Conservation (phyloP, 2,329 filamentous ascomycete species). For the Leptosphaerulina australis region DNA sequence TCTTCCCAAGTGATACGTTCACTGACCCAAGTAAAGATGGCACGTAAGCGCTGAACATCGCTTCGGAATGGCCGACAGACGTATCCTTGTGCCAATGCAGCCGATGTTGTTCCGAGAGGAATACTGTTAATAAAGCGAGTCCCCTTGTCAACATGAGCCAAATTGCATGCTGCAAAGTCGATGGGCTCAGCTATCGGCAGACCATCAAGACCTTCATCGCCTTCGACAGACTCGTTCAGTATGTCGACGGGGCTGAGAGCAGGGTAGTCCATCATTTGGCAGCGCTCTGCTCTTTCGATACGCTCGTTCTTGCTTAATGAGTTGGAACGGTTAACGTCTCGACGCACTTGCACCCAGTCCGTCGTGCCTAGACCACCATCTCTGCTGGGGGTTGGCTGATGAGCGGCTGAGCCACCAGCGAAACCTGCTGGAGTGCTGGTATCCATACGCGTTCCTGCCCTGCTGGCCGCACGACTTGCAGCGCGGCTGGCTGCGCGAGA, state of each 20-base stretch:
- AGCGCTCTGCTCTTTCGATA: slow-evolving; percentile 82
- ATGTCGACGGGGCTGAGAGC: slow-evolving; percentile 90
- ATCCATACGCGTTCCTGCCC: slow-evolving; percentile 40
- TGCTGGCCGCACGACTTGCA: slow-evolving; percentile 49
- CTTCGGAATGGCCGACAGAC: slow-evolving; percentile 93
- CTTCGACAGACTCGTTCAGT: slow-evolving; percentile 81
- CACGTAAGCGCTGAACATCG: slow-evolving; percentile 88
- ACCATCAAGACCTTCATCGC: slow-evolving; percentile 87
- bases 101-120: slow-evolving; percentile 79
- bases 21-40: slow-evolving; percentile 97
- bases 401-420: slow-evolving; percentile 53
- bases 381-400: slow-evolving; percentile 56
- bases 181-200: slow-evolving; percentile 80
- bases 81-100: slow-evolving; percentile 84
- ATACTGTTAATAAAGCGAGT: slow-evolving; percentile 86
- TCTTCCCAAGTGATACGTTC: slow-evolving; percentile 97
- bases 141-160: slow-evolving; percentile 92
- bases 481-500: slow-evolving; percentile 49
- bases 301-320: slow-evolving; percentile 88
- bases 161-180: slow-evolving; percentile 79
- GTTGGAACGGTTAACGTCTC: slow-evolving; percentile 94
- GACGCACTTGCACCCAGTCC: slow-evolving; percentile 97
- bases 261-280: slow-evolving; percentile 91
- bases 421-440: slow-evolving; percentile 59
- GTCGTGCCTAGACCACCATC: slow-evolving; percentile 74